Conservation (phyloP, 345 rosid species). For the Clarkia xantiana region DNA sequence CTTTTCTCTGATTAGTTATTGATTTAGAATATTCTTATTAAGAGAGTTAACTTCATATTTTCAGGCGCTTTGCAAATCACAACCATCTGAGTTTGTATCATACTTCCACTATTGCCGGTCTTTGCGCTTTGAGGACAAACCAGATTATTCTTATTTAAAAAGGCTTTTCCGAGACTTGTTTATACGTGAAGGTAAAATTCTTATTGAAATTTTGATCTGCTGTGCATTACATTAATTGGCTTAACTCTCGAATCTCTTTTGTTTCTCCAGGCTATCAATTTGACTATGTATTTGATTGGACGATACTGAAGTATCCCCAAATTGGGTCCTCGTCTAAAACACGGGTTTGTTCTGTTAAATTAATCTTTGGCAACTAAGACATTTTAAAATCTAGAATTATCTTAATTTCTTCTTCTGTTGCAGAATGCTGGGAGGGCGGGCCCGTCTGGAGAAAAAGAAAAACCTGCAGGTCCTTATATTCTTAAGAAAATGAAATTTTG, state of each 20-base stretch:
- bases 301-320: constrained; percentile 44
- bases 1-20: neutral
- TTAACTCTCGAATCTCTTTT: neutral
- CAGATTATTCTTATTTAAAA: constrained; percentile 60
- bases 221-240: too few species aligned
- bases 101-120: constrained; percentile 78
- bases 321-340: constrained; percentile 24
- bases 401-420: constrained; percentile 4
- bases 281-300: constrained; percentile 50
- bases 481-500: constrained; percentile 1
- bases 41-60: neutral
- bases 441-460: constrained; percentile 23
- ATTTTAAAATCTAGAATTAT: neutral
- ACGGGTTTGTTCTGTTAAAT: constrained; percentile 20
- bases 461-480: constrained; percentile 23
- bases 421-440: constrained; percentile 20
- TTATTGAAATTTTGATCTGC: neutral
- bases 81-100: constrained; percentile 90
- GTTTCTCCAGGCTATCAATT: constrained; percentile 34
- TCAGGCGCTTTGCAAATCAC: constrained; percentile 76
- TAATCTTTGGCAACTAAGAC: neutral
- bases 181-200: constrained; percentile 50
- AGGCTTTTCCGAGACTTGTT: constrained; percentile 59
- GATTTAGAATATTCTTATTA: neutral
- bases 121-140: constrained; percentile 59